These are phyloP conservation scores for Trichoderma lentiforme DNA, from an alignment of 2,329 filamentous ascomycete species.

Conservation along the genomic window DNA sequence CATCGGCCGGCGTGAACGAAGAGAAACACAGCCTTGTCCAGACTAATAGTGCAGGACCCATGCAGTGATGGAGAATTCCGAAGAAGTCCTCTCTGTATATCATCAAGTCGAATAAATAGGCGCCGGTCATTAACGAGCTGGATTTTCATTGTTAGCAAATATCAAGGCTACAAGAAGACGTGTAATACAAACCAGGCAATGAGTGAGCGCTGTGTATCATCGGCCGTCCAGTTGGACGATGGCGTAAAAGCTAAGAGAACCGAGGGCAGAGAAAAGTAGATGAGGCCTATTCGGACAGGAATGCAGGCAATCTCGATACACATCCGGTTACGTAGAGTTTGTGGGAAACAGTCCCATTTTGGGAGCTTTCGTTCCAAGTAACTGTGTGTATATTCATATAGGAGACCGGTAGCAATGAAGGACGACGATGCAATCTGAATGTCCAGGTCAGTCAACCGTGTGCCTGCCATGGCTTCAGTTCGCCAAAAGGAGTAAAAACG, in stretches of 20 bases:
- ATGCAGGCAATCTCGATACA: neutral
- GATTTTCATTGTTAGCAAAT: neutral
- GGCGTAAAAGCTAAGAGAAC: neutral
- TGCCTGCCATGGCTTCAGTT: neutral
- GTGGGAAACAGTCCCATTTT: neutral
- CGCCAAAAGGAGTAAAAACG: neutral
- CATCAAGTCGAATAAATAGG: neutral
- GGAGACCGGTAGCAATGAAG: neutral
- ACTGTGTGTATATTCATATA: neutral
- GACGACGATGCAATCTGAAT: neutral
- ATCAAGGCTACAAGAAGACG: neutral
- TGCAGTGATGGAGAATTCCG: neutral
- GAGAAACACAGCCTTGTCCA: constrained; percentile 1
- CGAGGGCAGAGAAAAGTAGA: neutral
- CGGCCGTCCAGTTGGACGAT: neutral
- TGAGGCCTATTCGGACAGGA: neutral
- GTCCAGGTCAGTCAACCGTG: neutral
- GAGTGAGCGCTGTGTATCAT: neutral
- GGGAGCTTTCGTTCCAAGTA: neutral
- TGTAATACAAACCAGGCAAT: neutral
- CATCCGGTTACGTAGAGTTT: neutral
- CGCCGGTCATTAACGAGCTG: constrained; percentile 4
- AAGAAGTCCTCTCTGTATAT: constrained; percentile 4
- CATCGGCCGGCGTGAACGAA: neutral
- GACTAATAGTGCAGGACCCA: neutral